Base-by-base conservation (phyloP, 2,329 filamentous ascomycete genomes). In the Monilinia polystroma region DNA sequence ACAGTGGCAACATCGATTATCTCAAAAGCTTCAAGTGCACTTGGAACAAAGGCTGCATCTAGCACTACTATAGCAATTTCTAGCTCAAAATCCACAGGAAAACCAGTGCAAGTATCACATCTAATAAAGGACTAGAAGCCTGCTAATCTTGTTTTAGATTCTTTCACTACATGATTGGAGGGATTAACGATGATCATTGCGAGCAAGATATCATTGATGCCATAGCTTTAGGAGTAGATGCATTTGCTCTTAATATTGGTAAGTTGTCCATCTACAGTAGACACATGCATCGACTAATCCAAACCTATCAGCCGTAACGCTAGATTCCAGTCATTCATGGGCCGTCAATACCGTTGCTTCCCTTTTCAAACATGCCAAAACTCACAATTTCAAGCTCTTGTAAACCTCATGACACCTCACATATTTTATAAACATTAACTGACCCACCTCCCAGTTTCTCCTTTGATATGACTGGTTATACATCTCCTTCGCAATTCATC, bases 381-480 rank as follows among this genome's bases (percentile, higher is more conserved):
- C 45, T 16, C 47, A 64, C 45, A 62, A 63, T 2, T 70, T 70
- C 23, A 69, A 70, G 56, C 60, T 69, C 3, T 69, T 70, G 66
- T 67, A 56, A 26, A 52, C 32, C 26, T 32, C 41, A 47, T 12
- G 4, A 35, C 7, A 18, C 4, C 18, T 23, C 26, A 35, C 32
- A 35, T 5, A 7, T 8, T 35, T 35, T 5, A 35, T 5, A 35
- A 35, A 6, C 7, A 35, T 35, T 5, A 35, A 35, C 32, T 35
- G 32, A 35, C 32, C 6, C 32, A 35, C 1, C 32, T 35, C 6
- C 32, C n/a, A 67, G 66, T 43, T 70, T 70, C 56, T 70, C 69
- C 0, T 70, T 70, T 38, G 69, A 70, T 20, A 70, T 70, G 68
- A 69, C 68, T 3, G 62, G 63, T 12, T 70, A 68, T 52, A 68